These are phyloP conservation scores for Fraxinus xanthoxyloides DNA, from an alignment of 305 asterid genomes.

Conservation along the genomic window DNA sequence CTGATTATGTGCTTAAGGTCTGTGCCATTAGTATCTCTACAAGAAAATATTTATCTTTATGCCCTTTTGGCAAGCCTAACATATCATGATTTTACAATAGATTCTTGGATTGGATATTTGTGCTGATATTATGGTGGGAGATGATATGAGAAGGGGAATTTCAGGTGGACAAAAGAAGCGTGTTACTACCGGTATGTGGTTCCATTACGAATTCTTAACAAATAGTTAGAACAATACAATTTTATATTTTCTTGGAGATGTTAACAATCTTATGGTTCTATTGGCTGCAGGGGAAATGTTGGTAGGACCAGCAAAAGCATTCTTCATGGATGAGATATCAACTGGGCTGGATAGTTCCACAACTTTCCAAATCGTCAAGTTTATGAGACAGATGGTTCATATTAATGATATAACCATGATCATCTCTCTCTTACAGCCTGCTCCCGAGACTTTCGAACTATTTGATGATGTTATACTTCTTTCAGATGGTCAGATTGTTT, in stretches of 20 bases:
- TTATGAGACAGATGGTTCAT: slow-evolving; percentile 60
- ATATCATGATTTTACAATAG: slow-evolving; percentile 24
- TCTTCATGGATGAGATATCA: slow-evolving; percentile 68
- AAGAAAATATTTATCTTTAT: background rate
- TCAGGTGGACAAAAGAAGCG: slow-evolving; percentile 61
- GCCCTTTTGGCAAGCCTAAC: background rate
- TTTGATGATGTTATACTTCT: slow-evolving; percentile 53
- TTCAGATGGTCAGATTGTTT: slow-evolving; percentile 50
- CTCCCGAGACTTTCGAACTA: slow-evolving; percentile 51
- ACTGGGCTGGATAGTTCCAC: slow-evolving; percentile 66
- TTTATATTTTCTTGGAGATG: background rate
- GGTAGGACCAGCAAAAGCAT: slow-evolving; percentile 62
- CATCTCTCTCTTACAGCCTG: slow-evolving; percentile 53
- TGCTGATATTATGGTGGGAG: slow-evolving; percentile 60
- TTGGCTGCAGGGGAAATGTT: slow-evolving; percentile 55
- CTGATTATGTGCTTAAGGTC: slow-evolving; percentile 63
- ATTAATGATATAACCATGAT: slow-evolving; percentile 45
- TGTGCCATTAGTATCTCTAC: background rate
- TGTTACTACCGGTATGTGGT: slow-evolving; percentile 46
- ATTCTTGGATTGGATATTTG: slow-evolving; percentile 61
- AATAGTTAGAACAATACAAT: background rate
- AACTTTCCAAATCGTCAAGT: slow-evolving; percentile 52
- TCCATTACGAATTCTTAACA: background rate
- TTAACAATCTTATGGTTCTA: background rate
- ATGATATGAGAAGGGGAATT: slow-evolving; percentile 61